Percentiles rank a stretch among this genome's conserved stretches.
phyloP scores from a whole-genome alignment of 345 rosid genomes.

The Angophora floribunda region DNA sequence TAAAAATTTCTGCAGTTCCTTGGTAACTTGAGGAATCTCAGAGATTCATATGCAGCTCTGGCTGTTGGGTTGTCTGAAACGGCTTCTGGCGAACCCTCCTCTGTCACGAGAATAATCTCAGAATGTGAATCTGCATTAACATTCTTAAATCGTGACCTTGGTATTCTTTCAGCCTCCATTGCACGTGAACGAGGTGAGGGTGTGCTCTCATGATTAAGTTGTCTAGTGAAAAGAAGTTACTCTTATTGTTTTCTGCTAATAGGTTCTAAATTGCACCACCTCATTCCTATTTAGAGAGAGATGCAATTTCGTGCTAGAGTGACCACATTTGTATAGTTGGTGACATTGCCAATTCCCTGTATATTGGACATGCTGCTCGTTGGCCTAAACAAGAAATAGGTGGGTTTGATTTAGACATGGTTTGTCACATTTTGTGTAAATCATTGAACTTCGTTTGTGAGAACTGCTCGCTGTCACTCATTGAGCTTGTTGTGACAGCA shows the following conservation, averaged over 20 bases:
- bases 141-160: conserved; percentile 78
- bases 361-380: background rate
- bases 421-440: background rate
- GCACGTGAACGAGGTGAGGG: conserved; percentile 58
- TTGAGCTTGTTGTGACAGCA: background rate
- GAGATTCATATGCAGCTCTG: conserved; percentile 94
- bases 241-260: background rate
- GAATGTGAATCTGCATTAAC: conserved; percentile 88
- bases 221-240: background rate
- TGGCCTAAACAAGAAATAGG: background rate
- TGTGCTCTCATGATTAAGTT: conserved; percentile 7
- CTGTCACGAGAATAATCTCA: conserved; percentile 81
- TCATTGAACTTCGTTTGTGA: background rate
- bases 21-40: conserved; percentile 89
- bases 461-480: background rate
- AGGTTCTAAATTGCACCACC: background rate
- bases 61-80: conserved; percentile 82
- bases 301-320: background rate
- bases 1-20: conserved; percentile 51
- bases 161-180: conserved; percentile 83
- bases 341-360: background rate
- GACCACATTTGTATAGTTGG: background rate
- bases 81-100: conserved; percentile 72
- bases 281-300: background rate
- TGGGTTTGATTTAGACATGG: background rate